phyloP scores from a whole-genome alignment of 768 basidiomycete genomes.

The Scleroderma bovista region DNA sequence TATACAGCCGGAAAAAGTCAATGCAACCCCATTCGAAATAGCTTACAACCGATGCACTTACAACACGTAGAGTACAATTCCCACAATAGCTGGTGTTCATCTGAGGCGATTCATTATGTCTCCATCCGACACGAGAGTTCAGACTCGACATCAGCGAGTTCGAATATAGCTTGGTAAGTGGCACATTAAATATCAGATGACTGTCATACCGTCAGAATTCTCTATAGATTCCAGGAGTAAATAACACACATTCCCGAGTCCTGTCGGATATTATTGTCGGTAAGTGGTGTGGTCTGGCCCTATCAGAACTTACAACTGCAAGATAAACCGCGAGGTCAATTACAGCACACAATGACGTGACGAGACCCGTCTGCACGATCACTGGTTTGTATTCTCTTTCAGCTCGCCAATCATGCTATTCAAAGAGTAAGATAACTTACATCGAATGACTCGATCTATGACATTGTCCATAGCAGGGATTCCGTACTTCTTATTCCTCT shows the following conservation, averaged over 20 bases:
- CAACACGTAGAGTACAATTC: background rate
- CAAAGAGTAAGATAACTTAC: constrained; percentile 13
- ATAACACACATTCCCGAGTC: constrained; percentile 4
- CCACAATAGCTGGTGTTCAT: background rate
- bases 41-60: background rate
- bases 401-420: background rate
- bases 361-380: constrained; percentile 29
- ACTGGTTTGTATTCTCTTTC: constrained; percentile 13
- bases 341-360: constrained; percentile 28
- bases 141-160: constrained; percentile 38
- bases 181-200: constrained; percentile 35
- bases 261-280: background rate
- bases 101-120: constrained; percentile 4
- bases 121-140: constrained; percentile 31
- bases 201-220: constrained; percentile 12
- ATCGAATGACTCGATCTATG: constrained; percentile 37
- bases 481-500: constrained; percentile 37
- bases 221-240: background rate
- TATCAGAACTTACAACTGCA: constrained; percentile 3
- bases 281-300: background rate
- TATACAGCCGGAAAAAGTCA: background rate
- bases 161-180: constrained; percentile 37
- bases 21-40: background rate
- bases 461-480: constrained; percentile 34
- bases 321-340: constrained; percentile 20